Conservation (phyloP, 2,329 filamentous ascomycete genomes). For the Leptographium wingfieldii region DNA sequence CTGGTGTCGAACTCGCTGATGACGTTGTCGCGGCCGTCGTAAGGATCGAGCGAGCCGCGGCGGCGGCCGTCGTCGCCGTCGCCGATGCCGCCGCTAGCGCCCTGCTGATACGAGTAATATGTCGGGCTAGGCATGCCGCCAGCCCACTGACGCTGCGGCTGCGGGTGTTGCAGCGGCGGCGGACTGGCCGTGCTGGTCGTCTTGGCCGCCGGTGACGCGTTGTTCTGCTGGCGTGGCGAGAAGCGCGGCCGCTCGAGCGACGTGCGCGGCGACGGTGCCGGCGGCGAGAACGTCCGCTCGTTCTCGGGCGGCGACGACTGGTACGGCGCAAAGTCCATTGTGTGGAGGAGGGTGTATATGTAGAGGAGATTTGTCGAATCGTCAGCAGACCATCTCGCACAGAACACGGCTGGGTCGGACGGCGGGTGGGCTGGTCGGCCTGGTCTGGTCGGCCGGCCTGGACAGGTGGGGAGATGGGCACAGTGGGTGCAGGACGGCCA, state of each 20-base stretch:
- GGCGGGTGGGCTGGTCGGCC: not conserved
- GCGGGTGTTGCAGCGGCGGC: slow-evolving; percentile 37
- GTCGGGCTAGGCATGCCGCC: slow-evolving; percentile 25
- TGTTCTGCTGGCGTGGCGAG: slow-evolving; percentile 19
- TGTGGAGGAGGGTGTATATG: not conserved
- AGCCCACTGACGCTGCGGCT: slow-evolving; percentile 45
- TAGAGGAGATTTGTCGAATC: too few relatives aligned
- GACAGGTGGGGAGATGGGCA: not conserved
- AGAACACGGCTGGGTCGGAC: not conserved
- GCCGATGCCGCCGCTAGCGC: slow-evolving; percentile 10
- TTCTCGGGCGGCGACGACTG: slow-evolving; percentile 84
- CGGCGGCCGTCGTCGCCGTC: slow-evolving; percentile 8
- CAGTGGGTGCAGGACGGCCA: not conserved
- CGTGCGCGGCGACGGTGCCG: slow-evolving; percentile 40
- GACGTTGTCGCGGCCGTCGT: slow-evolving; percentile 40
- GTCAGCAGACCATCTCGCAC: too few relatives aligned
- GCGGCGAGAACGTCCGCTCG: slow-evolving; percentile 66
- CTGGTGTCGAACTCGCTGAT: slow-evolving; percentile 80
- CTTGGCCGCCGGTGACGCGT: slow-evolving; percentile 19
- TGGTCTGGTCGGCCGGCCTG: not conserved
- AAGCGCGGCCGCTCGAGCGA: slow-evolving; percentile 47
- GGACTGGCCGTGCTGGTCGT: slow-evolving; percentile 26
- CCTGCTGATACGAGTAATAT: slow-evolving; percentile 17
- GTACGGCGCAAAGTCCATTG: slow-evolving; percentile 93
- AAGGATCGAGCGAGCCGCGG: slow-evolving; percentile 10